Percentiles rank a stretch among this genome's conserved stretches.
Evolutionary conservation across 306 rosid species (phyloP).

Genomic region (Castanospermum australe): DNA sequence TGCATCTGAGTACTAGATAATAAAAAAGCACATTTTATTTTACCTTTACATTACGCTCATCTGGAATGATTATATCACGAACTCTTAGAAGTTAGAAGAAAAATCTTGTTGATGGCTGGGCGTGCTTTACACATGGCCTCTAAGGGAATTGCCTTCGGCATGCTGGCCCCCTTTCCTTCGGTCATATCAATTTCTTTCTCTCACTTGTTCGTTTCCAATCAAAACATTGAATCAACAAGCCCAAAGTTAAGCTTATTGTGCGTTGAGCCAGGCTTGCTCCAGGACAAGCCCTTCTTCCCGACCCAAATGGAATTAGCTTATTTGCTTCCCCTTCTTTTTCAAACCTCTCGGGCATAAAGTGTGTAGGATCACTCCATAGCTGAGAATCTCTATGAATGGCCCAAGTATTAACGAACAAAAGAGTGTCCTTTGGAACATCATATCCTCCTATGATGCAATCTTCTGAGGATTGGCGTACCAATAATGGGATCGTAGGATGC

Average conservation of each 20-base stretch:
- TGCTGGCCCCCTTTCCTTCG: conserved; percentile 31
- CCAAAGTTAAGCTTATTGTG: conserved; percentile 23
- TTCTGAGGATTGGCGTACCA: conserved; percentile 29
- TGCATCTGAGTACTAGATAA: no score
- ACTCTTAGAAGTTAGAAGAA: neutral
- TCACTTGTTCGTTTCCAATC: conserved; percentile 27
- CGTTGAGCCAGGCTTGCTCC: conserved; percentile 26
- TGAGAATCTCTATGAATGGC: conserved; percentile 35
- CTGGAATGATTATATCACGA: neutral
- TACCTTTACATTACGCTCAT: neutral
- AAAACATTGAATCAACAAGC: conserved; percentile 27
- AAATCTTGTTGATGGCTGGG: neutral
- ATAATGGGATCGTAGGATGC: conserved; percentile 21
- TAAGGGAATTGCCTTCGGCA: conserved; percentile 13
- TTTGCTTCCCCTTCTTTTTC: conserved; percentile 36
- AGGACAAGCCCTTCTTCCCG: conserved; percentile 38
- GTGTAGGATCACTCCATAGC: conserved; percentile 24
- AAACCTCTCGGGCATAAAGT: conserved; percentile 33
- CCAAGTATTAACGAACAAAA: conserved; percentile 35
- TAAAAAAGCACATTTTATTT: neutral
- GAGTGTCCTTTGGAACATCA: conserved; percentile 13
- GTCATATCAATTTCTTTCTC: conserved; percentile 26
- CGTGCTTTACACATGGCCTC: conserved; percentile 27
- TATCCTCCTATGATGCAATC: conserved; percentile 34
- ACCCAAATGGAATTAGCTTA: conserved; percentile 30